Base-by-base conservation (phyloP, 2,329 filamentous ascomycete genomes). In the Malbranchea zuffiana region DNA sequence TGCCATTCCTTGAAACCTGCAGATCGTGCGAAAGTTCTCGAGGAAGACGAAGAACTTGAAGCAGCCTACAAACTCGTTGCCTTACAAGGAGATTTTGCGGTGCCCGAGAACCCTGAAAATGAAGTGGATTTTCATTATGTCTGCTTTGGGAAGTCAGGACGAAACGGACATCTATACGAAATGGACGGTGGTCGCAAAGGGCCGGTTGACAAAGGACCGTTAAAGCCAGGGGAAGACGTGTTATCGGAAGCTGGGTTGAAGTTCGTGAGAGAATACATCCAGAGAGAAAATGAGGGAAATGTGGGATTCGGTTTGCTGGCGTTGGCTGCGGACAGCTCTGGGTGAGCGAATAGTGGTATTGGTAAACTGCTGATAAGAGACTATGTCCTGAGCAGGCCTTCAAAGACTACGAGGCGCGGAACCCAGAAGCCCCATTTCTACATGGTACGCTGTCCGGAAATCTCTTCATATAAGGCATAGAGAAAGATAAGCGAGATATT, bases 81-180 rank as follows among this genome's bases (percentile, higher is more conserved):
- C 18, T 21, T 35, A 26, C 13, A 28, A 12, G 44, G 43, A 19
- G 6, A 17, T 23, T 43, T 40, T 18, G 35, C 37, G 5, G 32
- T 31, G 27, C 41, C 43, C 12, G n/a, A n/a, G n/a, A 27, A 12
- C 15, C 28, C 33, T 21, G 35, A 47, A 36, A 30, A 35, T 34
- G 45, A 44, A 20, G 36, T 45, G 4, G 39, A 47, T 26, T 36
- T 40, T 37, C 41, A 42, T 23, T 42, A 44, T 29, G 39, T 44
- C 35, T 45, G 41, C 35, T 41, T 45, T 12, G 36, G 40, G 7
- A 40, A 34, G 32, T 5, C 4, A 16, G 31, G 17, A 11, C 19
- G 16, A 12, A 38, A 17, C 2, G 31, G 12, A 16, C 26, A 29
- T 11, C 35, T 45, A n/a, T 45, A 35, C 19, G 40, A 44, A 18